Evolutionary conservation across 352 stramenopile genomes (phyloP).

Genomic region (Phytophthora pseudosyringae): DNA sequence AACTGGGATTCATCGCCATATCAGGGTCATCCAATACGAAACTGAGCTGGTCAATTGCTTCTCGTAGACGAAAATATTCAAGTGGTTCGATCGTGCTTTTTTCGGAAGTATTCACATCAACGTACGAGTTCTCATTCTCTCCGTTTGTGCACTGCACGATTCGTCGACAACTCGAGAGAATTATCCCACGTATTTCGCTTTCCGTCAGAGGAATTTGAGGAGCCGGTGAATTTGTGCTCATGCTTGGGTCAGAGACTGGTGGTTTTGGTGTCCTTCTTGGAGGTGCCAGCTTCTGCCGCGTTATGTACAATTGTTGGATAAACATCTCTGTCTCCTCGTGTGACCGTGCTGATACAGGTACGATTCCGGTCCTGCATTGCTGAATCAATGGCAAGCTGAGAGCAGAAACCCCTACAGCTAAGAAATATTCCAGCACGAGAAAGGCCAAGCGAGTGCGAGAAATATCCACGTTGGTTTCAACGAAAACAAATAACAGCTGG

Average conservation of each 20-base stretch:
- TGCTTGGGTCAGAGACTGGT: not conserved
- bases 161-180: constrained; percentile 19
- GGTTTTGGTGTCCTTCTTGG: not conserved
- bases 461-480: constrained; percentile 9
- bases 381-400: constrained; percentile 41
- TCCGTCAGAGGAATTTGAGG: constrained; percentile 8
- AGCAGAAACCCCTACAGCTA: constrained; percentile 19
- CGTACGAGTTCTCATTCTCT: constrained; percentile 5
- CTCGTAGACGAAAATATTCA: constrained; percentile 22
- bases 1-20: constrained; percentile 20
- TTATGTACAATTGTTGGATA: constrained; percentile 39
- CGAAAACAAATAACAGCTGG: constrained; percentile 40
- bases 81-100: constrained; percentile 23
- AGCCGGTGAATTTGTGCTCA: not conserved
- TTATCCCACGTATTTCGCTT: constrained; percentile 18
- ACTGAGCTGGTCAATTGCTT: constrained; percentile 25
- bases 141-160: constrained; percentile 25
- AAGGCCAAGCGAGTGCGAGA: constrained; percentile 33
- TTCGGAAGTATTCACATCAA: constrained; percentile 26
- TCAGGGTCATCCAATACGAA: constrained; percentile 33
- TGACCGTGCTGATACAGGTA: constrained; percentile 23
- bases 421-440: constrained; percentile 46
- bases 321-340: constrained; percentile 32
- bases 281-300: constrained; percentile 10
- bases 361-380: constrained; percentile 37